Percentiles rank a stretch among this genome's conserved stretches.
Conservation (phyloP, 805 yeast genomes). For the Trichomonascus vanleenenianus region DNA sequence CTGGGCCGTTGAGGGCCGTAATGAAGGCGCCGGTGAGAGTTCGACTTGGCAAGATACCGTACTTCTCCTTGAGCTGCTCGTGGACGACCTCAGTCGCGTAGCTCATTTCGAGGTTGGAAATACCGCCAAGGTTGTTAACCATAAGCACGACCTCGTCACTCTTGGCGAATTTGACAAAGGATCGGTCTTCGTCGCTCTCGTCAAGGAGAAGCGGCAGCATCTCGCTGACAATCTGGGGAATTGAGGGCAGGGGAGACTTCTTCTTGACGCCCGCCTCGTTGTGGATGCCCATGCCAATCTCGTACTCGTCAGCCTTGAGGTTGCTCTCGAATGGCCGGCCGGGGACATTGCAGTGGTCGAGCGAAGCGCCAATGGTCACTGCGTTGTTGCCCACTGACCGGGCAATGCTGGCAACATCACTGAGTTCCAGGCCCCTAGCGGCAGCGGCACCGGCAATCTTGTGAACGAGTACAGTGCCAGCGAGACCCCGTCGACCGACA, state of each 20-base stretch:
- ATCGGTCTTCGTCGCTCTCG: conserved; percentile 62
- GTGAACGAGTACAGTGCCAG: conserved; percentile 85
- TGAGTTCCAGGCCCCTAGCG: conserved; percentile 35
- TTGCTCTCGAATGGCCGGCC: conserved; percentile 55
- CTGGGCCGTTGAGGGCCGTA: conserved; percentile 88
- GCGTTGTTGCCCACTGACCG: conserved; percentile 50
- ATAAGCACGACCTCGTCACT: conserved; percentile 62
- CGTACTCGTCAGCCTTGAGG: conserved; percentile 59
- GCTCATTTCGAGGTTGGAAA: conserved; percentile 69
- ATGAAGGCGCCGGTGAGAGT: conserved; percentile 71
- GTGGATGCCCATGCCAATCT: conserved; percentile 93
- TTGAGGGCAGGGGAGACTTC: conserved; percentile 58
- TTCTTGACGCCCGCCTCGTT: conserved; percentile 83
- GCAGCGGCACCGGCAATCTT: conserved; percentile 75
- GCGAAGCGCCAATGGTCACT: conserved; percentile 83
- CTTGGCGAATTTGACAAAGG: conserved; percentile 61
- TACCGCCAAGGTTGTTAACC: conserved; percentile 85
- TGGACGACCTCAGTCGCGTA: conserved; percentile 60
- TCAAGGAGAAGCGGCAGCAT: conserved; percentile 58
- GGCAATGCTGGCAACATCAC: conserved; percentile 52
- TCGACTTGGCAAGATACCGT: conserved; percentile 56
- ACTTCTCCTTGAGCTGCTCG: conserved; percentile 40
- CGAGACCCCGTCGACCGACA: conserved; percentile 92
- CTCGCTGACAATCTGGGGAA: conserved; percentile 48
- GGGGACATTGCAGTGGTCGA: conserved; percentile 87